phyloP scores from a whole-genome alignment of 495 filamentous ascomycete species.

The Trichoderma asperelloides region DNA sequence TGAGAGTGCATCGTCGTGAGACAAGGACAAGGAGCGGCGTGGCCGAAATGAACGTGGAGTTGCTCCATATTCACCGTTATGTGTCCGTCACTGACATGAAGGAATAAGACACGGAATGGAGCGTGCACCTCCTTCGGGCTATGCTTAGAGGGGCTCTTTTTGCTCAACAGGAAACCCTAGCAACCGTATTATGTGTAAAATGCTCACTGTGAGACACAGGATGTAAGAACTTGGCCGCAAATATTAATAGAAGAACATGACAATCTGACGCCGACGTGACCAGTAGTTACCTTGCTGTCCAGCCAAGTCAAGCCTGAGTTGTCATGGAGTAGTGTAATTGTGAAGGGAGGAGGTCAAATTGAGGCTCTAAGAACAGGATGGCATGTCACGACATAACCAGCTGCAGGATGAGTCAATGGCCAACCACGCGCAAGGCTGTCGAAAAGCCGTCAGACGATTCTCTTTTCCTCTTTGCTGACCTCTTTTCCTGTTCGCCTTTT shows the following conservation, averaged over 20 bases:
- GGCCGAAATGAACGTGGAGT: constrained; percentile 5
- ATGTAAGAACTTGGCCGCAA: not conserved
- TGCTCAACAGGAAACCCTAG: not conserved
- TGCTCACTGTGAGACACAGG: constrained; percentile 4
- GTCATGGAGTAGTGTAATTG: not conserved
- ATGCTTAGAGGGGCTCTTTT: not conserved
- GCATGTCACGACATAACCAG: not conserved
- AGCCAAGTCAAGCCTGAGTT: not conserved
- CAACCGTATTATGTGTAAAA: not conserved
- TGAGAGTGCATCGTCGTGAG: not conserved
- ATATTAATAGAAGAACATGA: not conserved
- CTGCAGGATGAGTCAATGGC: not conserved
- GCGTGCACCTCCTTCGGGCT: not conserved
- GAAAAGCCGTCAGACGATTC: not conserved
- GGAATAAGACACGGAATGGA: not conserved
- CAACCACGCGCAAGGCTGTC: not conserved
- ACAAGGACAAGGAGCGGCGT: not conserved
- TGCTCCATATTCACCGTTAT: not conserved
- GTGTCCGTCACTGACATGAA: not conserved
- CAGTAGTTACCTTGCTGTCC: not conserved
- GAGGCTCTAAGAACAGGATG: not conserved
- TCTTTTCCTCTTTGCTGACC: not conserved
- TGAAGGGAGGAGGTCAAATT: not conserved
- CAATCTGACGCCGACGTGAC: not conserved
- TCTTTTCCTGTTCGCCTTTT: not conserved